Evolutionary conservation across 2,329 filamentous ascomycete genomes (phyloP).

Genomic region (Gaeumannomyces tritici): DNA sequence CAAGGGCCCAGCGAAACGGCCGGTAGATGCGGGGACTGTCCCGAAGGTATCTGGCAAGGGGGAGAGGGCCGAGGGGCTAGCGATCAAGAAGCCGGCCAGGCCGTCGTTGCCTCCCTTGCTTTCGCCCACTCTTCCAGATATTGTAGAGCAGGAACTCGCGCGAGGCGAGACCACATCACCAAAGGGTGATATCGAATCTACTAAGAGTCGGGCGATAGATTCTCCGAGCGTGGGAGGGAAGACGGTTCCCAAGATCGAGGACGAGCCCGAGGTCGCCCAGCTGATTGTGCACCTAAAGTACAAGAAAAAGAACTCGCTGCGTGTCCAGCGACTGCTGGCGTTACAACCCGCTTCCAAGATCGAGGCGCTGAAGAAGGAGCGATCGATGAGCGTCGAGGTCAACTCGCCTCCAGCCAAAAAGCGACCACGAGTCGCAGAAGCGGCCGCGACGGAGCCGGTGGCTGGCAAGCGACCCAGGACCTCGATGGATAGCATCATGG

Average conservation of each 20-base stretch:
- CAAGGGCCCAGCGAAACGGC: constrained; percentile 16
- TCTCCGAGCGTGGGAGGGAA: constrained; percentile 25
- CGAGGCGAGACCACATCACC: constrained; percentile 21
- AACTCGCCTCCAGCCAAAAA: constrained; percentile 34
- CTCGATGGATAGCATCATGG: constrained; percentile 24
- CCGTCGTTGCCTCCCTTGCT: constrained; percentile 34
- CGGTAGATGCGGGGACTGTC: constrained; percentile 21
- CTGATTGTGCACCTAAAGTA: constrained; percentile 38
- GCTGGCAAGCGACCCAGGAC: constrained; percentile 22
- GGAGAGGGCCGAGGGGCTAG: constrained; percentile 16
- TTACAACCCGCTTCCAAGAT: constrained; percentile 28
- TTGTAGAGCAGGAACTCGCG: constrained; percentile 37
- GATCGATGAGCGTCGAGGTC: constrained; percentile 31
- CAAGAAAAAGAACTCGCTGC: constrained; percentile 34
- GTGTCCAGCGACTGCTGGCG: constrained; percentile 35
- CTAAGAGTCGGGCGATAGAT: constrained; percentile 17
- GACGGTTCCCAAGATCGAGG: constrained; percentile 18
- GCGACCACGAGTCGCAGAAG: constrained; percentile 31
- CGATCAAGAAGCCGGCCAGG: constrained; percentile 26
- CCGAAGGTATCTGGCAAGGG: constrained; percentile 14
- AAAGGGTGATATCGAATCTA: constrained; percentile 13
- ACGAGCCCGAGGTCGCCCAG: constrained; percentile 19
- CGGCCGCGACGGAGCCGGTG: constrained; percentile 18
- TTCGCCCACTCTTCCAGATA: constrained; percentile 45
- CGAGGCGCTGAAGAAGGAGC: constrained; percentile 29